Evolutionary conservation across 2,329 filamentous ascomycete genomes (phyloP), one percentile per base, ranked within the genome.

Genomic region (Monilinia laxa): DNA sequence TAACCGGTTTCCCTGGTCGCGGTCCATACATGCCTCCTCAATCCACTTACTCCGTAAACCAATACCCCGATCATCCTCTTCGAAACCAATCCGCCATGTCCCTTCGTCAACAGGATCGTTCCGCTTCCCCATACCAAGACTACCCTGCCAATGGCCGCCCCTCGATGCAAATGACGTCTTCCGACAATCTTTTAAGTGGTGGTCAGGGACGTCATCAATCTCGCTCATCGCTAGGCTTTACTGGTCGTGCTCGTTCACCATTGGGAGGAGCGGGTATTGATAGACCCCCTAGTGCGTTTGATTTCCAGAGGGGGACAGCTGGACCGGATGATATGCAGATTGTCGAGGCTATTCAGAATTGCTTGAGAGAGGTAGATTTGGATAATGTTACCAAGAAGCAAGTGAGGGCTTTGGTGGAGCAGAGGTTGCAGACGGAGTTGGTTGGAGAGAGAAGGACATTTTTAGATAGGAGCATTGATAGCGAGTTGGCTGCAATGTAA

Each of bases 311-410:
- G 25, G 82, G 82, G 55, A 78, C 81, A 66, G 66, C 68, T 31
- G 92, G 91, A 0, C 91, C 92, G 0, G 91, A 90, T 71, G 93
- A 98, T 74, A 82, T 81, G 56, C 85, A 87, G 68, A 97, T 99
- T 71, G 84, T 92, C 23, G 91, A 96, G 69, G 90, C 91, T 1
- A 94, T 98, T 69, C 90, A 92, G 74, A 82, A 84, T 62, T 95
- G 95, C 73, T 82, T 99, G 69, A 80, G 84, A 20, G 94, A 97
- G 75, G 93, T 97, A 0, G 94, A 99, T 78, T 83, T 99, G 53
- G 95, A 99, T 77, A 94, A 86, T n/a, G 92, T 98, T 58, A 99
- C 95, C 9, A 99, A 98, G 87, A 99, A 99, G 82, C 94, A 98
- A 80, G 90, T 95, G 66, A 85, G 91, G 62, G 93, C 91, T 4